Evolutionary conservation across 129 eudicot genomes (phyloP).

Genomic region (Gnaphalium uliginosum): DNA sequence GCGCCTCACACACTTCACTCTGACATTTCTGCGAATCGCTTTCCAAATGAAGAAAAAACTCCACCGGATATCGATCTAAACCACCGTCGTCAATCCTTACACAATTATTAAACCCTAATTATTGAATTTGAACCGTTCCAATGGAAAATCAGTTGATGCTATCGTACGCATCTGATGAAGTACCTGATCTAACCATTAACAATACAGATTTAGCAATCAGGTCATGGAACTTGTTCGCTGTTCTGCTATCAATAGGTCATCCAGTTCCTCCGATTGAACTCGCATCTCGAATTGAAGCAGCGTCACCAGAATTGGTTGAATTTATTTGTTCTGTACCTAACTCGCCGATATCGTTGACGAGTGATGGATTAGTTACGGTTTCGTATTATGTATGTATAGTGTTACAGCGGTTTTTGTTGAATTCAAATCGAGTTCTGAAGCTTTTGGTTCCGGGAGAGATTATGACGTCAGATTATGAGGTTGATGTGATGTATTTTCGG

Average conservation of each 20-base stretch:
- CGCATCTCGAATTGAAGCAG: slow-evolving; percentile 38
- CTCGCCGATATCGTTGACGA: slow-evolving; percentile 60
- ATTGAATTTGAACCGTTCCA: slow-evolving; percentile 13
- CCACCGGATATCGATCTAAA: slow-evolving; percentile 17
- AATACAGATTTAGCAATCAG: slow-evolving; percentile 36
- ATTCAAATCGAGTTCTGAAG: slow-evolving; percentile 22
- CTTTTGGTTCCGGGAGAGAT: slow-evolving; percentile 27
- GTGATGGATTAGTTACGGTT: slow-evolving; percentile 38
- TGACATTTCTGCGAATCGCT: slow-evolving; percentile 20
- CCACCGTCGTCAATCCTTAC: neutral
- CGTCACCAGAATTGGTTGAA: slow-evolving; percentile 44
- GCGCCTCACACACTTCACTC: slow-evolving; percentile 20
- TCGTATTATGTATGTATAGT: slow-evolving; percentile 42
- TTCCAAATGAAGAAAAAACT: slow-evolving; percentile 3
- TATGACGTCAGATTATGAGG: slow-evolving; percentile 23
- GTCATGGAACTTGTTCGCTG: slow-evolving; percentile 61
- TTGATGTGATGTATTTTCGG: slow-evolving; percentile 39
- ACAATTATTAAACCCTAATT: slow-evolving; percentile 10
- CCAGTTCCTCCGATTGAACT: slow-evolving; percentile 53
- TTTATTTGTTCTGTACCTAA: slow-evolving; percentile 56
- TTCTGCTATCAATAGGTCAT: slow-evolving; percentile 50
- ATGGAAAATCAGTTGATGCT: slow-evolving; percentile 42
- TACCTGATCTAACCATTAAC: slow-evolving; percentile 20
- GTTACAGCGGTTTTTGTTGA: slow-evolving; percentile 37
- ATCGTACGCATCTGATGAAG: slow-evolving; percentile 30